A percentile compares a stretch with the other conserved stretches of the same genome.
Evolutionary conservation across 345 rosid genomes (phyloP).

Genomic region (Citrus unshiu): DNA sequence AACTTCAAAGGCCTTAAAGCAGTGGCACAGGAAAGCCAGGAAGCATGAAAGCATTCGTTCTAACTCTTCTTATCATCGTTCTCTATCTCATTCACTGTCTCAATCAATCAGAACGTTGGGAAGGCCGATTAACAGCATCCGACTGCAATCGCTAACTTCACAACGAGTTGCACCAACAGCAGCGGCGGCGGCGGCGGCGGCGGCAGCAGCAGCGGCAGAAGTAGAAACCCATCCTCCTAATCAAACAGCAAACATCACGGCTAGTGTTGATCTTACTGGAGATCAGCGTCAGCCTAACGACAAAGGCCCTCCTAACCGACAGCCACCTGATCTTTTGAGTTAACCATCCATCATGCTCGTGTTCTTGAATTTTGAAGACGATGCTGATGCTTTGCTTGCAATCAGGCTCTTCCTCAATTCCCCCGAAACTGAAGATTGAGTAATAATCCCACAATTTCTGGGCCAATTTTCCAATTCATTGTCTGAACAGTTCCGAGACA

Average conservation of each 20-base stretch:
- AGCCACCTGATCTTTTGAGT: constrained; percentile 24
- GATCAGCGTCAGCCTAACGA: constrained; percentile 1
- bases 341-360: constrained; percentile 12
- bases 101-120: constrained; percentile 20
- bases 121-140: constrained; percentile 3
- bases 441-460: background rate
- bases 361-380: background rate
- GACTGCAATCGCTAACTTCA: constrained; percentile 13
- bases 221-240: background rate
- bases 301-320: background rate
- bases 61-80: background rate
- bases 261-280: constrained; percentile 42
- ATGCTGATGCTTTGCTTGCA: background rate
- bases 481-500: background rate
- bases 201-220: background rate
- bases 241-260: constrained; percentile 45
- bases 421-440: background rate
- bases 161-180: constrained; percentile 5
- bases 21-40: constrained; percentile 82
- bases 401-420: background rate
- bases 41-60: constrained; percentile 30
- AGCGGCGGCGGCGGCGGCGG: background rate
- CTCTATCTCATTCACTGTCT: background rate
- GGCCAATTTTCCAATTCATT: background rate
- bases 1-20: constrained; percentile 76